A percentile compares a stretch with the other conserved stretches of the same genome.
Evolutionary conservation across 139 green algal genomes (phyloP).

Genomic region (Chlorella vulgaris): DNA sequence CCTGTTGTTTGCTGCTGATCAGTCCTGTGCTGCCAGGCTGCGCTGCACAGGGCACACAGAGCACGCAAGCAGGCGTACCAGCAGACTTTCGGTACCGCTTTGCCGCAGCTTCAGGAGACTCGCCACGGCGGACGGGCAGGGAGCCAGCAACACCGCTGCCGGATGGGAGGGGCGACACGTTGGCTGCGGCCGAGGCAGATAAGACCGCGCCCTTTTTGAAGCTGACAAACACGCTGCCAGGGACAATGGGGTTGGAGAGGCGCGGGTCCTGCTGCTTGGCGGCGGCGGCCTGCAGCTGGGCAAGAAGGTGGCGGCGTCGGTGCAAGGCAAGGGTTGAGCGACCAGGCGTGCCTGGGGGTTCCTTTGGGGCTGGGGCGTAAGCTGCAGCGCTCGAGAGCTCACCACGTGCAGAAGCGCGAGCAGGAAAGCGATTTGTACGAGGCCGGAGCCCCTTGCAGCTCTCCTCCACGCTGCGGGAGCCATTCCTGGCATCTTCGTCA

Average conservation of each 20-base stretch:
- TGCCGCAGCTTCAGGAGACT: not conserved
- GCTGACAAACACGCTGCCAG: not conserved
- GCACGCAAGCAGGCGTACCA: not conserved
- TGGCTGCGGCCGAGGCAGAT: not conserved
- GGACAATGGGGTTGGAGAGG: not conserved
- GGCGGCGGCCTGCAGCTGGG: not conserved
- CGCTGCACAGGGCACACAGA: not conserved
- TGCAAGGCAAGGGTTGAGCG: not conserved
- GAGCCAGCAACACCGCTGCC: not conserved
- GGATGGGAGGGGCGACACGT: not conserved
- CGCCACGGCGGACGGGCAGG: not conserved
- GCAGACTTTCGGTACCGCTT: not conserved
- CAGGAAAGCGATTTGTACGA: too few relatives aligned
- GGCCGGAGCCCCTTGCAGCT: too few relatives aligned
- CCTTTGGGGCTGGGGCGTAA: too few relatives aligned
- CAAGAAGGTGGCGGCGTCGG: conserved; percentile 22
- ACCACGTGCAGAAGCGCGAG: too few relatives aligned
- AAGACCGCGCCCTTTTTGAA: not conserved
- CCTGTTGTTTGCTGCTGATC: too few relatives aligned
- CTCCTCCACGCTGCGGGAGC: too few relatives aligned
- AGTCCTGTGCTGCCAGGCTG: too few relatives aligned
- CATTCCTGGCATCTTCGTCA: too few relatives aligned
- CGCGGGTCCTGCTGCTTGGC: not conserved
- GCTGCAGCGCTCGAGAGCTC: too few relatives aligned
- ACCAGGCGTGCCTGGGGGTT: not conserved